phyloP scores from a whole-genome alignment of 768 basidiomycete species.

The Suillus sp. region DNA sequence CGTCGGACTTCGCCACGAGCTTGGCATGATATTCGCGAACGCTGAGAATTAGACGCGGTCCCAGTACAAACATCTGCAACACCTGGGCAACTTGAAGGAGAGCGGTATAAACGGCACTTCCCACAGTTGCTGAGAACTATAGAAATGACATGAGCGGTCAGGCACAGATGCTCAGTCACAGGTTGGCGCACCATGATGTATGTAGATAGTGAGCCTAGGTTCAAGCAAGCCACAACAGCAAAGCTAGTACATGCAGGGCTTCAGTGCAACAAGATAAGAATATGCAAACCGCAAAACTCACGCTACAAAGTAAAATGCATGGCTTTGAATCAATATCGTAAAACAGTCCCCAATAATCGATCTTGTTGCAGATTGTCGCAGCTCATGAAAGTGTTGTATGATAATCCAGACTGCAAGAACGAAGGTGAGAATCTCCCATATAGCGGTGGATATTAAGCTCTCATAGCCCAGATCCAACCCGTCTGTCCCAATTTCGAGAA shows the following conservation, averaged over 20 bases:
- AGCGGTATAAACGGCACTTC: rapidly evolving
- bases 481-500: rapidly evolving
- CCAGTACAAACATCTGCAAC: not conserved
- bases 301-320: not conserved
- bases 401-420: not conserved
- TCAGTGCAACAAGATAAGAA: not conserved
- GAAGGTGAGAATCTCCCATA: not conserved
- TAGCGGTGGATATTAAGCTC: not conserved
- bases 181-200: not conserved
- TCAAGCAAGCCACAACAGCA: not conserved
- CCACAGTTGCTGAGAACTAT: not conserved
- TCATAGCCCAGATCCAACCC: rapidly evolving
- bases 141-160: not conserved
- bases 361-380: not conserved
- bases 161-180: not conserved
- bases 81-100: not conserved
- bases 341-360: not conserved
- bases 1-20: not conserved
- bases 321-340: not conserved
- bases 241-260: not conserved
- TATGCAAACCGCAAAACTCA: not conserved
- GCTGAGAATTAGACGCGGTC: not conserved
- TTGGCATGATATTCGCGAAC: not conserved
- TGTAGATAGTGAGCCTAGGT: not conserved
- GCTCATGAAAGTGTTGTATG: not conserved